Evolutionary conservation across 73 alveolate genomes (phyloP), one percentile per base, ranked within the genome.

Genomic region (Stentor roeselii): DNA sequence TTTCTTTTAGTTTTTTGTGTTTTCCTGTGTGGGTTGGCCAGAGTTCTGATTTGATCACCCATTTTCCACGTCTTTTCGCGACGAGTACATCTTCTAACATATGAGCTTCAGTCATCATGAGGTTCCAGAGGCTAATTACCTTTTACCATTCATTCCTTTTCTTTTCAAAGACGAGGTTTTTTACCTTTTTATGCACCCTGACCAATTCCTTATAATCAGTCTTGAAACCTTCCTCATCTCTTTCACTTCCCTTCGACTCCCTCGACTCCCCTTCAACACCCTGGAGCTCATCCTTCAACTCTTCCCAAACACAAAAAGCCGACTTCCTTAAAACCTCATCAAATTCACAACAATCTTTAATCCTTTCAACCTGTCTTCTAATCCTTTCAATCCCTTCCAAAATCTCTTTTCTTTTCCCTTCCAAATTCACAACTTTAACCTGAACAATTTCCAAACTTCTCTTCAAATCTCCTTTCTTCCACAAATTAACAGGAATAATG

Each of bases 51-150:
- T 32, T 67, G 37, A 67, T 67, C 37, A 21, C n/a, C 14, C 34
- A 27, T 21, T 67, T 67, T 34, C 27, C 11, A 67, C 37, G 21
- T 0, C 34, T 67, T 34, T 67, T 67, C 42, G n/a, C 37, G 34
- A 21, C 41, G 21, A 67, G 11, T 15, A 67, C 34, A 32, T 67
- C 80, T 2, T 67, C 80, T 27, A 67, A 27, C 21, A n/a, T n/a
- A 67, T 27, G 34, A 67, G 80, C 80, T 21, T 21, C 80, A 21
- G 15, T 32, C 41, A 34, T n/a, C 21, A 21, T 36, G n/a, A 21
- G 50, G 21, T 67, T 40, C 80, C 80, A 67, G 37, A 21, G 80
- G 34, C 80, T 67, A 50, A 21, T 27, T 67, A 67, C 37, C 14
- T 27, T 11, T 67, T 67, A 67, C 80, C 80, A 21, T n/a, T 67